Percentiles rank a stretch among this genome's conserved stretches.
Evolutionary conservation across 768 basidiomycete species (phyloP).

Genomic region (Mycena leptocephala): DNA sequence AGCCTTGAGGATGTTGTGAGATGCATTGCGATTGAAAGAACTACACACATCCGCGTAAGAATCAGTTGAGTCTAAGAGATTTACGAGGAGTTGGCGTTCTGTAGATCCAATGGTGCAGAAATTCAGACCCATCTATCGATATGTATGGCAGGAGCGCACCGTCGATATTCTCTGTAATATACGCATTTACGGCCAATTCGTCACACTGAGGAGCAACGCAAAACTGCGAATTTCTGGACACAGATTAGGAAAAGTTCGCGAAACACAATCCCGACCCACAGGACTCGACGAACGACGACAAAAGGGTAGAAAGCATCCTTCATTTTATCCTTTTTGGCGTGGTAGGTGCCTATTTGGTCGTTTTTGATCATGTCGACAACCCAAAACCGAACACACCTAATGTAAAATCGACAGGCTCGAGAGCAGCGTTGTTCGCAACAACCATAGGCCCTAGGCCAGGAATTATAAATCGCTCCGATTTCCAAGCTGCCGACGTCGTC

Average conservation of each 20-base stretch:
- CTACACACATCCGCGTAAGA: not conserved
- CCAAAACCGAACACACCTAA: conserved; percentile 9
- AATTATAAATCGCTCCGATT: conserved; percentile 4
- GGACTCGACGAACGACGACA: not conserved
- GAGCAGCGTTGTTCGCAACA: conserved; percentile 1
- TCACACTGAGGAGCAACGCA: conserved; percentile 9
- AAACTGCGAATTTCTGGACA: not conserved
- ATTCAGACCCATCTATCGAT: not conserved
- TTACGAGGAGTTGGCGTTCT: not conserved
- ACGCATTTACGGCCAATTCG: conserved; percentile 2
- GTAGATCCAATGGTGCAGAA: not conserved
- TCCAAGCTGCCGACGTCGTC: not conserved
- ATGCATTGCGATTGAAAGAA: not conserved
- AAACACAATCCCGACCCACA: not conserved
- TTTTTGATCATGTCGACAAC: not conserved
- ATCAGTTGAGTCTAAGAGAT: not conserved
- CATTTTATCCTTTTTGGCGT: not conserved
- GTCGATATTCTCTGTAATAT: not conserved
- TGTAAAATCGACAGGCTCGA: conserved; percentile 5
- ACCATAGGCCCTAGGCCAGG: conserved; percentile 4
- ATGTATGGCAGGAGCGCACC: not conserved
- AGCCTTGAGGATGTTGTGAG: not conserved
- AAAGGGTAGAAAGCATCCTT: not conserved
- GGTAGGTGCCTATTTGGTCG: not conserved
- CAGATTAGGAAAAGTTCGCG: not conserved